phyloP scores from a whole-genome alignment of 2,329 filamentous ascomycete species.

The Colletotrichum gloeosporioides region DNA sequence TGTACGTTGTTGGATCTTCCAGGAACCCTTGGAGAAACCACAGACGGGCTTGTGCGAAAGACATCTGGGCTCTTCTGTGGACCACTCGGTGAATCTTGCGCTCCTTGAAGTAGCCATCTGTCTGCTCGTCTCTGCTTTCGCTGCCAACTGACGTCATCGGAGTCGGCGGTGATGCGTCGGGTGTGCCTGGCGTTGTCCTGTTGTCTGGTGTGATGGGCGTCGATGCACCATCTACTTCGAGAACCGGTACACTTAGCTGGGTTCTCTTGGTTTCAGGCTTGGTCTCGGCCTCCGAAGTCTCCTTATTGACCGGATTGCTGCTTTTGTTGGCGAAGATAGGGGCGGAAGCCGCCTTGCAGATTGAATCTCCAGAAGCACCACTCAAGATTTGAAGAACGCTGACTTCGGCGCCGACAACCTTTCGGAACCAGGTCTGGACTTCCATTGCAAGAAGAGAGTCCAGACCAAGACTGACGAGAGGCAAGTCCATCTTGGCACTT shows the following conservation, averaged over 20 bases:
- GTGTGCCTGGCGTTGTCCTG: background rate
- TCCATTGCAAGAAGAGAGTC: background rate
- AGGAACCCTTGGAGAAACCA: slow-evolving; percentile 41
- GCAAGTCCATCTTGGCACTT: background rate
- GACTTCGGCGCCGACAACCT: background rate
- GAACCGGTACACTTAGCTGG: background rate
- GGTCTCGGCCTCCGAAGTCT: rapidly evolving
- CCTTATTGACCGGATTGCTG: rapidly evolving
- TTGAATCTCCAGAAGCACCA: background rate
- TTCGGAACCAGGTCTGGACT: background rate
- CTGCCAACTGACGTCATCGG: background rate
- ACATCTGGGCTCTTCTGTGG: slow-evolving; percentile 29
- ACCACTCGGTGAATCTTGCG: background rate
- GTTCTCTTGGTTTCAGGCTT: background rate
- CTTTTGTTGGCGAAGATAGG: background rate
- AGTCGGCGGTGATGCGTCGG: background rate
- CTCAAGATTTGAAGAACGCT: background rate
- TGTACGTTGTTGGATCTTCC: slow-evolving; percentile 43
- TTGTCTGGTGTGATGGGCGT: background rate
- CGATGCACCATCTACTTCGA: background rate
- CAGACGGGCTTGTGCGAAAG: slow-evolving; percentile 44
- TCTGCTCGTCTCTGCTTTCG: background rate
- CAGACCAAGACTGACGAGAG: background rate
- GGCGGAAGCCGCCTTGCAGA: background rate
- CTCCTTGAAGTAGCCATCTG: background rate